phyloP scores from a whole-genome alignment of 345 rosid genomes.

The Gossypium bickii region DNA sequence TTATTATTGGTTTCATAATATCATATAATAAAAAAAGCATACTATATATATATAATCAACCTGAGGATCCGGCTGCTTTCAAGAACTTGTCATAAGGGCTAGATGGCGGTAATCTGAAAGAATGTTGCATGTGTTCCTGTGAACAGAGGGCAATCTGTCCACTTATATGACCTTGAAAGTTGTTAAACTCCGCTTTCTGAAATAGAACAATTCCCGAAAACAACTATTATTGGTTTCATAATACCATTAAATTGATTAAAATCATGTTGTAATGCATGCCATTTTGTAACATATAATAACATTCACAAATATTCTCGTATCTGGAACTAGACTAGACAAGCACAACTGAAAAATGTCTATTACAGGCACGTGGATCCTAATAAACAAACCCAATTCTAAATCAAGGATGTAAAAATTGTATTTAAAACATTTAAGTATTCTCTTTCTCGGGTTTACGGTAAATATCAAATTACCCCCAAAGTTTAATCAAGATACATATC shows the following conservation, averaged over 20 bases:
- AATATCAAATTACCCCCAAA: not conserved
- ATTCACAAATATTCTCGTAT: not conserved
- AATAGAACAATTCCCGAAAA: conserved; percentile 10
- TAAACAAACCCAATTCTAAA: not conserved
- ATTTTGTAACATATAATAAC: not conserved
- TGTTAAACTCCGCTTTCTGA: conserved; percentile 36
- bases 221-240: not conserved
- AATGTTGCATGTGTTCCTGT: conserved; percentile 39
- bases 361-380: not conserved
- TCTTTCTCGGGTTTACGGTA: not conserved
- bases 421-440: not conserved
- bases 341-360: not conserved
- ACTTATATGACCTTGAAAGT: conserved; percentile 24
- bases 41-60: not conserved
- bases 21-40: too few species aligned
- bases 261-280: not conserved
- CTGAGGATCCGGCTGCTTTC: conserved; percentile 78
- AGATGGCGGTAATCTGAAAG: conserved; percentile 73
- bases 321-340: not conserved
- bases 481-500: too few species aligned
- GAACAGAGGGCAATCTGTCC: conserved; percentile 39
- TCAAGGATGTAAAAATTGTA: not conserved
- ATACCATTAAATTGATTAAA: not conserved
- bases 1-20: not conserved
- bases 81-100: conserved; percentile 85